These are phyloP conservation scores for Acephala macrosclerotiorum DNA, from an alignment of 2,329 filamentous ascomycete species.

Conservation along the genomic window DNA sequence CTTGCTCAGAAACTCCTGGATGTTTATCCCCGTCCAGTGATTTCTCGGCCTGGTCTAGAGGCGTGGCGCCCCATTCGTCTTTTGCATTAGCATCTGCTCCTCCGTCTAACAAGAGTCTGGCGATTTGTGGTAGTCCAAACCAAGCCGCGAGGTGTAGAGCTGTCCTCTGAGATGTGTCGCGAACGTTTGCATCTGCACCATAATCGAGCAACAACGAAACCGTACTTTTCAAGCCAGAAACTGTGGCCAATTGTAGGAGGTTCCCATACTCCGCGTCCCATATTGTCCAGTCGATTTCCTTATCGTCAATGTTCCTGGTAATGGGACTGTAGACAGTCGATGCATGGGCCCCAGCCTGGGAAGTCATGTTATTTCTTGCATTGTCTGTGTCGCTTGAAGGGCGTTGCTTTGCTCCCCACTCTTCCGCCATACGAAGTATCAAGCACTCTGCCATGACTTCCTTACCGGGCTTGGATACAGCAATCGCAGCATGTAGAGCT, in stretches of 20 bases:
- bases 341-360: too few relatives aligned
- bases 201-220: slow-evolving; percentile 12
- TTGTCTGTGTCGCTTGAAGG: neutral
- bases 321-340: neutral
- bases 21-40: slow-evolving; percentile 13
- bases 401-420: neutral
- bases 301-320: neutral
- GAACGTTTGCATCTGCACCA: slow-evolving; percentile 15
- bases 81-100: slow-evolving; percentile 12
- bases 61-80: slow-evolving; percentile 15
- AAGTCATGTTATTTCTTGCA: neutral
- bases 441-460: neutral
- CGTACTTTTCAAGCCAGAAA: neutral
- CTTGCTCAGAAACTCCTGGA: neutral
- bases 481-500: slow-evolving; percentile 11
- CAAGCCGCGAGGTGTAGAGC: slow-evolving; percentile 16
- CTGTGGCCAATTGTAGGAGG: neutral
- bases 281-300: neutral
- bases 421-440: neutral
- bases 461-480: neutral
- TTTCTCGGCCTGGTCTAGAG: slow-evolving; percentile 16
- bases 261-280: neutral
- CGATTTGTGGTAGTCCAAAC: slow-evolving; percentile 16
- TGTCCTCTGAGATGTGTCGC: slow-evolving; percentile 13
- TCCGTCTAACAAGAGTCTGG: slow-evolving; percentile 1